These are phyloP conservation scores for Orbilia ellipsospora DNA, from an alignment of 2,329 filamentous ascomycete genomes.

Conservation along the genomic window DNA sequence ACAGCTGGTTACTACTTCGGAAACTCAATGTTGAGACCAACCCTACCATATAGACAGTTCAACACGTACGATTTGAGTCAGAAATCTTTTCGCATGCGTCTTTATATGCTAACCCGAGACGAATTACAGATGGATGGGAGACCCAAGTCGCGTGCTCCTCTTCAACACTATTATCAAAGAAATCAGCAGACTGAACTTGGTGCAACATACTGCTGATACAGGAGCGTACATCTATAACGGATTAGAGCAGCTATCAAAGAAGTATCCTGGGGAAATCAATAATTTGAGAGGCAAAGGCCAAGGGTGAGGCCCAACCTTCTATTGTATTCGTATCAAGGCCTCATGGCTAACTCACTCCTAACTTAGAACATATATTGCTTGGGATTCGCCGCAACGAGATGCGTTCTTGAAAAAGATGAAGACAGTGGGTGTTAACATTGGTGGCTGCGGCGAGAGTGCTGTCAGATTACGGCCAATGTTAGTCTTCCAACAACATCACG, in stretches of 20 bases:
- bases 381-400: slow-evolving; percentile 83
- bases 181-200: slow-evolving; percentile 79
- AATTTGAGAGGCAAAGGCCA: slow-evolving; percentile 88
- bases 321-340: not conserved
- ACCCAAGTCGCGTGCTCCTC: slow-evolving; percentile 83
- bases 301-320: slow-evolving; percentile 64
- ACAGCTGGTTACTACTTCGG: slow-evolving; percentile 92
- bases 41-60: slow-evolving; percentile 95
- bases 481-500: slow-evolving; percentile 90
- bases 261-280: slow-evolving; percentile 80
- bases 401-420: slow-evolving; percentile 83
- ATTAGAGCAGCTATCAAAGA: slow-evolving; percentile 73
- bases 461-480: slow-evolving; percentile 89
- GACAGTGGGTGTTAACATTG: slow-evolving; percentile 84
- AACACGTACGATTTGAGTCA: slow-evolving; percentile 71
- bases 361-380: slow-evolving; percentile 81
- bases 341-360: not conserved
- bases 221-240: slow-evolving; percentile 81
- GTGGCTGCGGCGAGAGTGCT: slow-evolving; percentile 79
- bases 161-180: slow-evolving; percentile 88
- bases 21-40: slow-evolving; percentile 80
- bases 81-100: not conserved
- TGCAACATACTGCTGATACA: slow-evolving; percentile 77
- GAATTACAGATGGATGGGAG: slow-evolving; percentile 78
- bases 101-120: not conserved